Percentiles rank a stretch among this genome's conserved stretches.
Conservation (phyloP, 192 early-diverging fungal species). For the Mortierella alpina region DNA sequence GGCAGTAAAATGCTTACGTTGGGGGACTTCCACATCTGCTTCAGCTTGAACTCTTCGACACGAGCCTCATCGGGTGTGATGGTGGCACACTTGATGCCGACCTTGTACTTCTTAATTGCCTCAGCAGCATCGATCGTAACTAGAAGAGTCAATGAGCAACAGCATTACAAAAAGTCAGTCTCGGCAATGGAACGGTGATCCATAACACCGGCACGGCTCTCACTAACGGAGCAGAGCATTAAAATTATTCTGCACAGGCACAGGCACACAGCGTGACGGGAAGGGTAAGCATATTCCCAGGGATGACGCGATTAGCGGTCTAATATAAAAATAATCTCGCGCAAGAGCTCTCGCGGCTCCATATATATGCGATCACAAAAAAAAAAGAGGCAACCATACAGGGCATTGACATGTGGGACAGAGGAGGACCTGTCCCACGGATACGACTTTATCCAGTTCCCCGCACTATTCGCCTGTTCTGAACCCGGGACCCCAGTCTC, state of each 20-base stretch:
- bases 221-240: too few relatives aligned
- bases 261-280: background rate
- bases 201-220: too few relatives aligned
- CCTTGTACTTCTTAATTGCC: conserved; percentile 96
- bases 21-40: conserved; percentile 97
- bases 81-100: conserved; percentile 98
- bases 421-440: background rate
- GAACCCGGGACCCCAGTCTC: background rate
- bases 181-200: background rate
- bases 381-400: background rate
- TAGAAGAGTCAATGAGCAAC: background rate
- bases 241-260: too few relatives aligned
- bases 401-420: conserved; percentile 11
- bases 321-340: too few relatives aligned
- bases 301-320: conserved; percentile 17
- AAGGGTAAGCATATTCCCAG: background rate
- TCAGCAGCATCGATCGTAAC: conserved; percentile 94
- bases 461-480: background rate
- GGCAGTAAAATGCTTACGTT: conserved; percentile 61
- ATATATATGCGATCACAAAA: background rate
- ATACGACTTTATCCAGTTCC: background rate
- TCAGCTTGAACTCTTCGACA: conserved; percentile 94
- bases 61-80: conserved; percentile 96
- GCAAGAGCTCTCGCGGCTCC: background rate
- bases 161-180: background rate